phyloP scores from a whole-genome alignment of 371 early-diverging fungal species.

The Batkoa obscura region DNA sequence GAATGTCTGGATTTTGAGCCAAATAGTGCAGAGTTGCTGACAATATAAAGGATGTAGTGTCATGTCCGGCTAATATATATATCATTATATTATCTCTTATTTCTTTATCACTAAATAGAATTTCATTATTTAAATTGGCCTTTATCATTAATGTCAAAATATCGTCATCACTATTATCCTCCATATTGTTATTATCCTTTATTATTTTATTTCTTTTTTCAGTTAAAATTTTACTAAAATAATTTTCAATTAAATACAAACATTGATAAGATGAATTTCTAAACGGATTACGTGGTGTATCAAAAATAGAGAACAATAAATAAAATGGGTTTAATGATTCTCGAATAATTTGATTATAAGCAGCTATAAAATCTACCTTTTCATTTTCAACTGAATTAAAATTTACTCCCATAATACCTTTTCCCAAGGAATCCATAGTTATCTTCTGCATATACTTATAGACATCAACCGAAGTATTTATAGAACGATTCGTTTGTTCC shows the following conservation, averaged over 20 bases:
- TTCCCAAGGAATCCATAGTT: neutral
- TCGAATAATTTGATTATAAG: neutral
- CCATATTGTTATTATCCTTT: no score
- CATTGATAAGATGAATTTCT: no score
- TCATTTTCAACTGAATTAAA: neutral
- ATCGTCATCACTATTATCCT: no score
- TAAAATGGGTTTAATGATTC: neutral
- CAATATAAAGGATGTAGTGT: neutral
- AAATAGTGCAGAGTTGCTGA: neutral
- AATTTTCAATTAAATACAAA: no score
- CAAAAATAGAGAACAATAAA: neutral
- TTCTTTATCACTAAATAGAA: neutral
- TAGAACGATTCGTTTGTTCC: neutral
- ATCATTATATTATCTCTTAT: neutral
- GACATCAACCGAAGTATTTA: neutral
- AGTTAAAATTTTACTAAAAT: no score
- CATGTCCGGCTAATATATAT: neutral
- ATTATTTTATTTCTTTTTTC: no score
- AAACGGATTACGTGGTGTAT: neutral
- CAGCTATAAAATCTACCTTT: neutral
- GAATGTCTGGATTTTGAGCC: constrained; percentile 2
- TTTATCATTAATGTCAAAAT: no score
- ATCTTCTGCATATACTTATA: neutral
- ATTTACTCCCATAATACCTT: neutral
- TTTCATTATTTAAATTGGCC: no score